Conservation (phyloP, 768 basidiomycete species). For the Gloeostereum incarnatum region DNA sequence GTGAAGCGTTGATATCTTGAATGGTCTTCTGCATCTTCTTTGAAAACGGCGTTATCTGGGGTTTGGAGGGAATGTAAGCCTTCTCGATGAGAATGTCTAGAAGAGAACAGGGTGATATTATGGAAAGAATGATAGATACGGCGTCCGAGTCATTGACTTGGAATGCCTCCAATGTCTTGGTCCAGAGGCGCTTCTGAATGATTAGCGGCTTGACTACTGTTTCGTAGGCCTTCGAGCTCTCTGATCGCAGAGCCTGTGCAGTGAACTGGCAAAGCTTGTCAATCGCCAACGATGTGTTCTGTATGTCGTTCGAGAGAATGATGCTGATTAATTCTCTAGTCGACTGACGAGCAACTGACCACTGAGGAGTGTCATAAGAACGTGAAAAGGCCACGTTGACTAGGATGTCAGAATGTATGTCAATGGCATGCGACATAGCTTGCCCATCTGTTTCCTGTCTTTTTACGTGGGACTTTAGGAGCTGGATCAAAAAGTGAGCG, state of each 20-base stretch:
- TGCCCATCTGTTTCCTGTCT: slow-evolving; percentile 11
- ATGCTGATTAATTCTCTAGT: slow-evolving; percentile 25
- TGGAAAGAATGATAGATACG: slow-evolving; percentile 45
- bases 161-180: slow-evolving; percentile 48
- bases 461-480: slow-evolving; percentile 12
- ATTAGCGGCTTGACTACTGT: slow-evolving; percentile 20
- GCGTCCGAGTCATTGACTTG: slow-evolving; percentile 50
- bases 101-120: slow-evolving; percentile 54
- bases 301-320: slow-evolving; percentile 21
- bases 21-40: slow-evolving; percentile 23
- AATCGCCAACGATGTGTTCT: slow-evolving; percentile 17
- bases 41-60: slow-evolving; percentile 9
- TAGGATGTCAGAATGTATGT: slow-evolving; percentile 28
- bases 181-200: slow-evolving; percentile 61
- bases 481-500: neutral
- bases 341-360: slow-evolving; percentile 23
- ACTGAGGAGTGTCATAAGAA: slow-evolving; percentile 21
- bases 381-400: slow-evolving; percentile 26
- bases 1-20: slow-evolving; percentile 49
- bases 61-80: slow-evolving; percentile 34
- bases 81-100: slow-evolving; percentile 49
- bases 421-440: slow-evolving; percentile 20
- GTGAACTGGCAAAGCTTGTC: slow-evolving; percentile 6
- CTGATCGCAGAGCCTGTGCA: slow-evolving; percentile 5
- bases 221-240: neutral